Evolutionary conservation across 2,329 filamentous ascomycete species (phyloP), one percentile per base, ranked within the genome.

Genomic region (Colletotrichum shisoi): DNA sequence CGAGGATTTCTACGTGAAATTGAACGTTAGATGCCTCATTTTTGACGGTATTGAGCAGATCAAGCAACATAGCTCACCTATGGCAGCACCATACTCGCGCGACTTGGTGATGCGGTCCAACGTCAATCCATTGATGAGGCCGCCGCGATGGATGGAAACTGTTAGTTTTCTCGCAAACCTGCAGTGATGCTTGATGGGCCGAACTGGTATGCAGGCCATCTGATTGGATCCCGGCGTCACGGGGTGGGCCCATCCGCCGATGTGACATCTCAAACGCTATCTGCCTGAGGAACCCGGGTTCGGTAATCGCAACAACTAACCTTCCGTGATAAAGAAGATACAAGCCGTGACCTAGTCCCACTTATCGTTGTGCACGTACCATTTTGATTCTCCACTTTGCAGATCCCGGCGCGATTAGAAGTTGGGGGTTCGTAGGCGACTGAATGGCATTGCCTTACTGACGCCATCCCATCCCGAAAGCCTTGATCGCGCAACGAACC

Each of bases 31-130:
- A 52, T 27, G 15, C 5, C 3, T 37, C n/a, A 2, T 2, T 6
- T n/a, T 17, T 4, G 31, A 40, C 17, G 34, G n/a, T 27, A 15
- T 31, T 3, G 6, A 40, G 13, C 31, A 21, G 39, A 58, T 48
- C 34, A 31, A 19, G 4, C 4, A 24, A 13, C 3, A 15, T 4
- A 34, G 8, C 67, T 49, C 42, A 70, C 67, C 69, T 70, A 70
- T 70, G 24, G 48, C 53, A 57, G 48, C 62, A 45, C 27, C 69
- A 70, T 70, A 45, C 67, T 69, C 60, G 69, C 68, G 52, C 27
- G 42, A 44, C 19, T 34, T 54, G 37, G 46, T 44, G 24, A 56
- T 31, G 37, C 21, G 31, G n/a, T 52, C 34, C 51, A 49, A 42
- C 37, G 48, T 54, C 34, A 31, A 45, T 68, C 44, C 61, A 24